Evolutionary conservation across 2,329 filamentous ascomycete genomes (phyloP).

Genomic region (Zelopaecilomyces penicillatus): DNA sequence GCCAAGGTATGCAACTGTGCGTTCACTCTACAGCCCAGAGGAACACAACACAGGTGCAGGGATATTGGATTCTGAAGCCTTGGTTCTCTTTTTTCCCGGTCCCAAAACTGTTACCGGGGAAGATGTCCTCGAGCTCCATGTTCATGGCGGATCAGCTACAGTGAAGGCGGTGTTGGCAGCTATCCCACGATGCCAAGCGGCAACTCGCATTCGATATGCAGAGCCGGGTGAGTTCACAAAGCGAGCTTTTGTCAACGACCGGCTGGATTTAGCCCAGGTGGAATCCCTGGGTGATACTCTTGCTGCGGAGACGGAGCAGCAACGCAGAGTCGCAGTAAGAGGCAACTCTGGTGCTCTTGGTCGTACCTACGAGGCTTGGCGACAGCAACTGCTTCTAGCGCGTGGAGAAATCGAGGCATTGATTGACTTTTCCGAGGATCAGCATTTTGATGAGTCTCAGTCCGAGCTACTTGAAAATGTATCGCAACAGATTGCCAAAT

Average conservation of each 20-base stretch:
- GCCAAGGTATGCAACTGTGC: conserved; percentile 57
- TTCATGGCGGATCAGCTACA: conserved; percentile 87
- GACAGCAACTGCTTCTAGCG: conserved; percentile 65
- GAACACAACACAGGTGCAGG: conserved; percentile 22
- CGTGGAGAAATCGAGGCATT: conserved; percentile 88
- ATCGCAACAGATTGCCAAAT: conserved; percentile 49
- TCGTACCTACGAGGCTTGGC: conserved; percentile 74
- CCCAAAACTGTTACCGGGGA: conserved; percentile 86
- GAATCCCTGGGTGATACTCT: conserved; percentile 57
- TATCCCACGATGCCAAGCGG: conserved; percentile 47
- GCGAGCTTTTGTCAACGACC: conserved; percentile 79
- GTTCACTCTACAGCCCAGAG: conserved; percentile 57
- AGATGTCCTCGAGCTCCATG: conserved; percentile 83
- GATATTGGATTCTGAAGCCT: conserved; percentile 68
- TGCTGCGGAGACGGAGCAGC: conserved; percentile 77
- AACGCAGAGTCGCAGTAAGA: conserved; percentile 76
- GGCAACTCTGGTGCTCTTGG: conserved; percentile 65
- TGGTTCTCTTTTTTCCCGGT: conserved; percentile 74
- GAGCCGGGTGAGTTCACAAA: conserved; percentile 94
- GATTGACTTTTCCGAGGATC: conserved; percentile 95
- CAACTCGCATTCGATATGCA: conserved; percentile 62
- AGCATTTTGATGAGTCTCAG: conserved; percentile 89
- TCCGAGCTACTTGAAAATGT: conserved; percentile 63
- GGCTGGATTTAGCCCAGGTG: conserved; percentile 79
- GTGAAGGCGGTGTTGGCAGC: conserved; percentile 78